Base-by-base conservation (phyloP, 805 yeast genomes). In the Metschnikowia colocasiae region DNA sequence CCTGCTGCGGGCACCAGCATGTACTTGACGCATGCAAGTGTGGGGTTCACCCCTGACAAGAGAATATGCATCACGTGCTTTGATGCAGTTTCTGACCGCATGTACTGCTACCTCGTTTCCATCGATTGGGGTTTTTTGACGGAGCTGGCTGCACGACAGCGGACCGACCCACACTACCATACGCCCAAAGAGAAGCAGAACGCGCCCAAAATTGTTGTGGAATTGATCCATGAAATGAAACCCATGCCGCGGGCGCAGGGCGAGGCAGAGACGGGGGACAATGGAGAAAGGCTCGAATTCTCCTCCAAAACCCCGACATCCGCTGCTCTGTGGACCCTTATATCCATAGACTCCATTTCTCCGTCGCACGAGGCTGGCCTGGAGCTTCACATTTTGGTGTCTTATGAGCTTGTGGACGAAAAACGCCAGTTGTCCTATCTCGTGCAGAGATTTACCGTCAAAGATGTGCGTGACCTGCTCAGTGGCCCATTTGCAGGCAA, bases 51-150 rank as follows among this genome's bases (percentile, higher is more conserved):
- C 6, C 64, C 74, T 44, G 78, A 76, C 40, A 81, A 79, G 6
- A 61, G 59, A 12, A 61, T 80, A 10, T 58, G 78, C 3, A 59
- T 81, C 2, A 71, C 71, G 0, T 71, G 72, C 2, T 74, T 67
- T 52, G 75, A 71, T 50, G 54, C 67, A 1, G 41, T 59, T 1
- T 62, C 74, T 1, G 54, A 64, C 12, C 58, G 59, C 13, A 59
- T 83, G 19, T 62, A 65, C 37, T 63, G 79, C 1, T 81, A 70
- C 56, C 56, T 62, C 20, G 58, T 81, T 3, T 41, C 54, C 0
- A 65, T 82, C 9, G 75, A 80, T 49, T 83, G 87, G 87, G 83
- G 82, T 1, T 75, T 66, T 48, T 60, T 80, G 26, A 61, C 64
- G 1, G 73, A 69, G 33, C 71, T 82, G 3, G 79, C 82, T 6